Base-by-base conservation (phyloP, 805 yeast genomes). In the Lachancea lanzarotensis region DNA sequence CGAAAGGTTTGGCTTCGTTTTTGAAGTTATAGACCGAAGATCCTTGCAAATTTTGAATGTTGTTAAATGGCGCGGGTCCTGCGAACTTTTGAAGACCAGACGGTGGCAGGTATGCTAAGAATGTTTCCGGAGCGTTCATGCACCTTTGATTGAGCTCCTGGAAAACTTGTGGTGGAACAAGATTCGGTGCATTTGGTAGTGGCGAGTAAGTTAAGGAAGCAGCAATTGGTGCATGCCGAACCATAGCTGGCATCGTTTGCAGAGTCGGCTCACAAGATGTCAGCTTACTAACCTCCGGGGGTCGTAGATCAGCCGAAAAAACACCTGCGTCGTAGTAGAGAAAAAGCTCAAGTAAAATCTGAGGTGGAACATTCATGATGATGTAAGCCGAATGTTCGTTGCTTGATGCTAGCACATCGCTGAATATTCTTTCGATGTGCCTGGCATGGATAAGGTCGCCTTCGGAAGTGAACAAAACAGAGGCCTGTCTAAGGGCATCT, bases 401-500 rank as follows among this genome's bases (percentile, higher is more conserved):
- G 27, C 19, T 13, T 11, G 37, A 22, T 11, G 40, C 33, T 13
- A 36, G 30, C 10, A 43, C 34, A 25, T 40, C 45, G 26, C 27
- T 40, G 38, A 40, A 44, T 27, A 40, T 27, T 25, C 42, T 42
- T 17, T 45, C 45, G 19, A 41, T 22, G 30, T 45, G 44, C 12
- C 42, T 35, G 2, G 51, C 44, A 25, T 43, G 47, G 18, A 42
- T 36, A 13, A 39, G 18, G 30, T 45, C 48, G 20, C 50, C 48
- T 31, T 51, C 57, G 19, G 47, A 36, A 12, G 48, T 47, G 39
- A 53, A 53, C 11, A 55, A 35, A 19, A 47, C 48, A 4, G 52
- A 45, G 4, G 56, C 46, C 27, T 54, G 51, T 25, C 43, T 41
- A n/a, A 53, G 30, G 5, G 63, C 56, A 19, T 52, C 54, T 10